Evolutionary conservation across 768 basidiomycete species (phyloP).

Genomic region (Boletus patriciae): DNA sequence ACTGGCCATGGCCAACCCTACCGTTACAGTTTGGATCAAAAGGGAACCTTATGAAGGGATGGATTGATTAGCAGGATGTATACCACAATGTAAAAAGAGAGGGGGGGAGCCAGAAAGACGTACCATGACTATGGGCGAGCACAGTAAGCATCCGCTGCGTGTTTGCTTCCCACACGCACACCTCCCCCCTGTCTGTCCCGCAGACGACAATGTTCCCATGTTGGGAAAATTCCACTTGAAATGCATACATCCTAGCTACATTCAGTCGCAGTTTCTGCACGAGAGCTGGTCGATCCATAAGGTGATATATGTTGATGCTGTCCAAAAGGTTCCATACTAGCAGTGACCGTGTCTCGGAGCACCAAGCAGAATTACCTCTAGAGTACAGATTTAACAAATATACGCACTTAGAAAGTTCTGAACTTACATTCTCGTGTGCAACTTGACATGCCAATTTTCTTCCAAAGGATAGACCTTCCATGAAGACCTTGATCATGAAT

Average conservation of each 20-base stretch:
- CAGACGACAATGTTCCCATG: neutral
- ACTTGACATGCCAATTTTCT: neutral
- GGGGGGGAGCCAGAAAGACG: too few relatives aligned
- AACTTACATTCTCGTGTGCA: neutral
- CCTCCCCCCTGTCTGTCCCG: neutral
- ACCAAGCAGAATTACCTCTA: neutral
- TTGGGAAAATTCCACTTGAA: neutral
- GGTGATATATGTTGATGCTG: neutral
- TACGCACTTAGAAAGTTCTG: too few relatives aligned
- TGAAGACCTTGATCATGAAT: too few relatives aligned
- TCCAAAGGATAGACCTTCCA: neutral
- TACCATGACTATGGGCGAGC: neutral
- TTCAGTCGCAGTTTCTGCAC: neutral
- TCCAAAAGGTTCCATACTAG: neutral
- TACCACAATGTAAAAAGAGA: too few relatives aligned
- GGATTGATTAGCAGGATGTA: too few relatives aligned
- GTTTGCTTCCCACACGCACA: neutral
- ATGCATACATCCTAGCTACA: neutral
- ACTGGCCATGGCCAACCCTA: too few relatives aligned
- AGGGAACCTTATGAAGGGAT: too few relatives aligned
- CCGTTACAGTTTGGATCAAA: too few relatives aligned
- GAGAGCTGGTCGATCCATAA: neutral
- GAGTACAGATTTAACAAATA: too few relatives aligned
- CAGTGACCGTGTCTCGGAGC: neutral
- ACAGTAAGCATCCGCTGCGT: neutral